Evolutionary conservation across 495 filamentous ascomycete species (phyloP).

Genomic region (Penicillium pancosmium): DNA sequence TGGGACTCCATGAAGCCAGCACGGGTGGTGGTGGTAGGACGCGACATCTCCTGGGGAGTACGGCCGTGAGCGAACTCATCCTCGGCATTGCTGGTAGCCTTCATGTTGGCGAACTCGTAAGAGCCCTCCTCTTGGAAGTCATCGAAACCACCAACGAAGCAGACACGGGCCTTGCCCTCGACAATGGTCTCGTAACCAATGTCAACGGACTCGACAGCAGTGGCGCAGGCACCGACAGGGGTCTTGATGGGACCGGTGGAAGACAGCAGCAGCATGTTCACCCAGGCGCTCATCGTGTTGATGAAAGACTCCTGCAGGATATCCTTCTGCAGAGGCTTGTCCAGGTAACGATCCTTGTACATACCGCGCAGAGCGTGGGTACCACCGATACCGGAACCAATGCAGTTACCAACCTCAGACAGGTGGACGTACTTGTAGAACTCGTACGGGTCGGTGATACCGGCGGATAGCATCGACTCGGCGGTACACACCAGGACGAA

Average conservation of each 20-base stretch:
- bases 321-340: constrained; percentile 98
- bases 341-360: constrained; percentile 97
- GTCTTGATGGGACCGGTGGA: constrained; percentile 99
- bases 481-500: constrained; percentile 92
- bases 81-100: constrained; percentile 95
- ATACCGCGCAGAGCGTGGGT: constrained; percentile 89
- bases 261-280: constrained; percentile 97
- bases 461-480: constrained; percentile 84
- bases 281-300: constrained; percentile 99
- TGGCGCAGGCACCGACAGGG: constrained; percentile 95
- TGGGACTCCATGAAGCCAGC: constrained; percentile 99
- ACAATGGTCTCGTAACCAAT: constrained; percentile 98
- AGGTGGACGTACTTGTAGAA: constrained; percentile 99
- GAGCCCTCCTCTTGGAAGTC: constrained; percentile 99
- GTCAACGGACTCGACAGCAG: constrained; percentile 94
- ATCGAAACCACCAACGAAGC: constrained; percentile 97
- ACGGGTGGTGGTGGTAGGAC: constrained; percentile 93
- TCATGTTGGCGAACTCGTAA: constrained; percentile 99
- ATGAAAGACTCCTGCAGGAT: constrained; percentile 99
- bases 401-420: constrained; percentile 96
- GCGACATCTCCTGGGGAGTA: constrained; percentile 96
- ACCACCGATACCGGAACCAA: constrained; percentile 97
- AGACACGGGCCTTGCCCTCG: constrained; percentile 94
- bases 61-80: constrained; percentile 95
- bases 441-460: constrained; percentile 99